Base-by-base conservation (phyloP, 257 asterid species). In the Ligustrum vulgare region DNA sequence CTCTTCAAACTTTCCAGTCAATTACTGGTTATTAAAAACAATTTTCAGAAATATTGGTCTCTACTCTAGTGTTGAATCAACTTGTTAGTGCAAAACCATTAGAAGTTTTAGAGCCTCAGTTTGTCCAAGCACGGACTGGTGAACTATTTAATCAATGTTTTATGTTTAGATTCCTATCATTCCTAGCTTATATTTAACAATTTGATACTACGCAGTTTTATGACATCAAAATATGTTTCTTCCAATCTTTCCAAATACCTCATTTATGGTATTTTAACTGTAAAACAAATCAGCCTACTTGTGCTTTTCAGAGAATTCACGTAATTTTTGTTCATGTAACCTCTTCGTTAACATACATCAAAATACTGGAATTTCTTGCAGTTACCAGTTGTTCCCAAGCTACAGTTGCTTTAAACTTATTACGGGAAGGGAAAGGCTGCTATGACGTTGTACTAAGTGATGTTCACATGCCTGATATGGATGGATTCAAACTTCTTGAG, bases 391-490 rank as follows among this genome's bases (percentile, higher is more conserved):
- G 93, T 72, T 80, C 93, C 18, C 89, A 86, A 79, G 97, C 98
- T 71, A 76, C 83, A n/a, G 80, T 69, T 80, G 97, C 98, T 75
- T 82, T 91, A 79, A 79, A 83, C 75, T 80, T 90, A 72, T 74
- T 93, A 77, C 85, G 98, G 78, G 96, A 93, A 71, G 83, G 90
- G 86, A 93, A 87, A 81, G 93, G 88, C 71, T 83, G 84, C 76
- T 93, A 84, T 58, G 98, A 93, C 80, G 65, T 93, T 72, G 92
- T 93, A 28, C 88, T 93, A 76, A 93, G 97, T 75, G 98, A 93
- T 78, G 97, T 93, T 49, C 97, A 93, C 83, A 91, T 93, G 98
- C 98, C 98, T 74, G 97, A 93, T 80, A 91, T 93, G 97, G 96
- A 93, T 86, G 98, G 98, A 62, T 91, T 90, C 84, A 91, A 85